These are phyloP conservation scores for Eimeria falciformis DNA, from an alignment of 169 alveolate species.

Conservation along the genomic window DNA sequence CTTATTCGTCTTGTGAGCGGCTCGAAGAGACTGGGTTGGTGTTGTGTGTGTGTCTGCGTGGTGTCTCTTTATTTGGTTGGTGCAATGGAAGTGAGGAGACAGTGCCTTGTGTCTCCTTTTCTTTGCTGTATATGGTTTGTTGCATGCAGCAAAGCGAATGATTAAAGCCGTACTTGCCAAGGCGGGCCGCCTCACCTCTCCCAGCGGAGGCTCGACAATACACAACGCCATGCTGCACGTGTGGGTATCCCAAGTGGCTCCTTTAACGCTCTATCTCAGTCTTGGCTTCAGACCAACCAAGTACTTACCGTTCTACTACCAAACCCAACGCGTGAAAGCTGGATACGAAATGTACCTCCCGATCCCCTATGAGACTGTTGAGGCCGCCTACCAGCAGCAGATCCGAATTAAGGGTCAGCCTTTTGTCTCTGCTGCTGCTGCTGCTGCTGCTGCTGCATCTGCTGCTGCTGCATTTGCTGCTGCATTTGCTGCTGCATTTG, in stretches of 20 bases:
- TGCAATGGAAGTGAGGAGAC: background rate
- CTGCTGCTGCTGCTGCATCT: conserved; percentile 23
- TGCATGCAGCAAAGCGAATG: background rate
- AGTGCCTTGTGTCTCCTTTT: background rate
- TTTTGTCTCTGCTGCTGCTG: background rate
- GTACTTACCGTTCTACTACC: conserved; percentile 16
- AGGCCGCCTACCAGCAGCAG: conserved; percentile 39
- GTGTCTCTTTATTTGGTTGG: no score
- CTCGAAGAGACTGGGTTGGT: no score
- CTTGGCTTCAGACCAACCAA: conserved; percentile 19
- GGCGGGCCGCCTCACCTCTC: background rate
- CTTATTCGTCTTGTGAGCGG: no score
- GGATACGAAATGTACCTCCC: conserved; percentile 36
- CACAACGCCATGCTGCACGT: conserved; percentile 37
- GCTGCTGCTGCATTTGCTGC: background rate
- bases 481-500: background rate
- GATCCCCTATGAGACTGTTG: conserved; percentile 44
- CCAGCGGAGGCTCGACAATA: background rate
- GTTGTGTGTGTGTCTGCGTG: no score
- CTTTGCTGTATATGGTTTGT: no score
- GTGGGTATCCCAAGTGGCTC: conserved; percentile 42
- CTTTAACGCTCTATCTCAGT: conserved; percentile 39
- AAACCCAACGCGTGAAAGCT: background rate
- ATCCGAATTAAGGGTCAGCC: no score
- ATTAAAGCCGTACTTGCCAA: background rate